Base-by-base conservation (phyloP, 108 stramenopile species). In the Cylindrotheca closterium region DNA sequence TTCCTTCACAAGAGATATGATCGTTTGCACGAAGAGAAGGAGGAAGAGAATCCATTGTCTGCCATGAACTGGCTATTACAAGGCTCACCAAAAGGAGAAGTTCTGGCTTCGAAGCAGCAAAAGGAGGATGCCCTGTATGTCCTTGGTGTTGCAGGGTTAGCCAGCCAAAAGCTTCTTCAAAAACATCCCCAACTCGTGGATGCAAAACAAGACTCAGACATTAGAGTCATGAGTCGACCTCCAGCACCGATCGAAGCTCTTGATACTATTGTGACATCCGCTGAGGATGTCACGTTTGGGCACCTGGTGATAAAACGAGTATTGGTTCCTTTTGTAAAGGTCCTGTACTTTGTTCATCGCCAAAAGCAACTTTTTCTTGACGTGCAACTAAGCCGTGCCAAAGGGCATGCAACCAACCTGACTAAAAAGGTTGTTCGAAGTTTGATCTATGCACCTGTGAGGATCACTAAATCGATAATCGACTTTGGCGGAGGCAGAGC, bases 111-210 rank as follows among this genome's bases (percentile, higher is more conserved):
- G 17, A 17, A 52, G 54, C 58, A 59, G 51, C 67, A 58, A 45
- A 54, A 79, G 50, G 67, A 71, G 28, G 67, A 80, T 65, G 74
- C 79, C 24, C 50, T 80, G 18, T 75, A 71, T 50, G 74, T 80
- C 2, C 53, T 80, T 3, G 79, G 79, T 59, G 69, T 80, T 22
- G 74, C 79, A 15, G 67, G 71, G 3, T 42, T 80, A 18, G 79
- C 79, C 12, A 66, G 64, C 47, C 45, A 70, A 52, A 68, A 71
- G 51, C 54, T 80, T 21, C 56, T 80, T 3, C 74, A 80, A 49
- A 80, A 80, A 54, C 79, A 75, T 33, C 69, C 60, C 32, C 28
- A 63, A 2, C 33, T 45, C 3, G 53, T 37, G 29, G 28, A 23
- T 7, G 52, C 21, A 24, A 26, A 65, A 17, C n/a, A 33, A 33